A percentile compares a stretch with the other conserved stretches of the same genome.
These are phyloP conservation scores for Saturnispora bothae DNA, from an alignment of 805 yeast species.

Conservation along the genomic window DNA sequence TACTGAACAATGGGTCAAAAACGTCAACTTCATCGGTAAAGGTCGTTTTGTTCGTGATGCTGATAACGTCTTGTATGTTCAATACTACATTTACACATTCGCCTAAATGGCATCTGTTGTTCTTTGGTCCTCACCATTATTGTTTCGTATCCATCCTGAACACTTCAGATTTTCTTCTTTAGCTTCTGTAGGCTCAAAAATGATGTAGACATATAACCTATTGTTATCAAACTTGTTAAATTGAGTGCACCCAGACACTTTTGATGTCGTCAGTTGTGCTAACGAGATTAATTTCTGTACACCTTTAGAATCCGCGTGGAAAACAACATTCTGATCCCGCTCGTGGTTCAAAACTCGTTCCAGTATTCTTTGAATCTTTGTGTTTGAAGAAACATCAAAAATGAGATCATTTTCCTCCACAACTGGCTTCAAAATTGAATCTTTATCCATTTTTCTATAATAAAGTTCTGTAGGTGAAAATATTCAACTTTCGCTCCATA, in stretches of 20 bases:
- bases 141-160: constrained; percentile 6
- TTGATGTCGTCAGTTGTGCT: constrained; percentile 1
- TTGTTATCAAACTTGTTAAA: constrained; percentile 4
- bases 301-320: constrained; percentile 2
- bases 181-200: not conserved
- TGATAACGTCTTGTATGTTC: constrained; percentile 38
- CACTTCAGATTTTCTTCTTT: not conserved
- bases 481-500: not conserved
- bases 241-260: not conserved
- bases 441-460: too few species aligned
- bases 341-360: constrained; percentile 1
- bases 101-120: too few species aligned
- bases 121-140: too few species aligned
- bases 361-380: constrained; percentile 1
- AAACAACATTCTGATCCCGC: not conserved
- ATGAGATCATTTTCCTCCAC: too few species aligned
- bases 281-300: constrained; percentile 7
- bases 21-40: constrained; percentile 42
- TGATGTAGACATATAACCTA: constrained; percentile 1
- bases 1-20: constrained; percentile 41
- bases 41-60: constrained; percentile 48
- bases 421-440: too few species aligned
- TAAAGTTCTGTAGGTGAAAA: too few species aligned
- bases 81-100: constrained; percentile 17
- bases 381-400: constrained; percentile 3